These are phyloP conservation scores for Graphiopsis chlorocephala DNA, from an alignment of 2,329 filamentous ascomycete genomes.

Conservation along the genomic window DNA sequence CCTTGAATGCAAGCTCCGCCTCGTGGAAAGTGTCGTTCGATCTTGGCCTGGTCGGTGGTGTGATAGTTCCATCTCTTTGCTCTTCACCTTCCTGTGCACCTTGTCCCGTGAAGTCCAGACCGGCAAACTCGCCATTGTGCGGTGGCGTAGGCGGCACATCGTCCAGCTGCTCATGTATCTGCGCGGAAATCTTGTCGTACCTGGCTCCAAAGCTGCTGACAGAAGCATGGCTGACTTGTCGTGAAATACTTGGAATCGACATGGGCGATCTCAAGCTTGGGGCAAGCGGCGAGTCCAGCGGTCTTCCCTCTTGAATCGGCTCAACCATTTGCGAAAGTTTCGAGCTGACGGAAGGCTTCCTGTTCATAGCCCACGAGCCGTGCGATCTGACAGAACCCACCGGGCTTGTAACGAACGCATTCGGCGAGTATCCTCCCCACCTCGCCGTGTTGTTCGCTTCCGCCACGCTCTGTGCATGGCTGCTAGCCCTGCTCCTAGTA, in stretches of 20 bases:
- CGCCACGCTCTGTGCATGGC: constrained; percentile 60
- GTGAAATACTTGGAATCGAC: constrained; percentile 19
- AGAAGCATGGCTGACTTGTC: constrained; percentile 19
- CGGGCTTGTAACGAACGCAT: constrained; percentile 66
- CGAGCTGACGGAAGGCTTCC: constrained; percentile 40
- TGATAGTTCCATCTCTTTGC: constrained; percentile 12
- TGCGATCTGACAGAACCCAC: constrained; percentile 56
- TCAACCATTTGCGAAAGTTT: constrained; percentile 44
- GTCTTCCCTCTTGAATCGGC: constrained; percentile 35
- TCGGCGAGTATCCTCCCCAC: constrained; percentile 68
- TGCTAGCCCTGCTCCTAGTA: constrained; percentile 64
- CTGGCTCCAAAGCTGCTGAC: constrained; percentile 28
- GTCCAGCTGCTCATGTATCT: constrained; percentile 31
- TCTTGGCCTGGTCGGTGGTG: constrained; percentile 42
- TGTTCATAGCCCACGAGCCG: constrained; percentile 41
- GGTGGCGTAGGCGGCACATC: constrained; percentile 28
- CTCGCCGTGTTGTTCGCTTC: constrained; percentile 67
- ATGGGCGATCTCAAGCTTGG: constrained; percentile 25
- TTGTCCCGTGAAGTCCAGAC: constrained; percentile 7
- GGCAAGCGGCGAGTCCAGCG: constrained; percentile 35
- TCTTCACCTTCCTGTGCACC: constrained; percentile 4
- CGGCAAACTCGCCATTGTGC: constrained; percentile 8
- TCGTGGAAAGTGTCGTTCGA: constrained; percentile 64
- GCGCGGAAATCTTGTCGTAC: constrained; percentile 32
- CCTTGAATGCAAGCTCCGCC: constrained; percentile 66